Conservation (phyloP, 2,329 filamentous ascomycete species). For the Bipolaris gigantea region DNA sequence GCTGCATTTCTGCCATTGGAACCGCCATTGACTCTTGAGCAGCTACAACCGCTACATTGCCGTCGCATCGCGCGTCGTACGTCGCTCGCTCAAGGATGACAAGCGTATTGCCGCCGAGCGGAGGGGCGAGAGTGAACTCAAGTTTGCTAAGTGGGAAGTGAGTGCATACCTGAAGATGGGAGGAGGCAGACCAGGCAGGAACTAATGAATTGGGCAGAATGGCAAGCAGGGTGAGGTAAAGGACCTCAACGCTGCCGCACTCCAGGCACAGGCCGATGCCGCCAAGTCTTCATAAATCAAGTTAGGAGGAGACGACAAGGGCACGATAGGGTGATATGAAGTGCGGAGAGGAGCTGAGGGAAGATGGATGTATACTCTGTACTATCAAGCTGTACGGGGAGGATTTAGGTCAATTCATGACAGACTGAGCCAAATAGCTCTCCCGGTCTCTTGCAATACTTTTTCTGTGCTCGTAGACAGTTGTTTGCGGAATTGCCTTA, state of each 20-base stretch:
- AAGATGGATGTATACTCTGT: constrained; percentile 44
- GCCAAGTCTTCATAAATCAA: constrained; percentile 46
- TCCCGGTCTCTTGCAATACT: neutral
- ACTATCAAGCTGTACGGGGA: constrained; percentile 35
- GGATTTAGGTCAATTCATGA: constrained; percentile 33
- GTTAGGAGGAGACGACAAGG: constrained; percentile 1
- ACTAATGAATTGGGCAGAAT: constrained; percentile 61
- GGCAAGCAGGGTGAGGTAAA: constrained; percentile 91
- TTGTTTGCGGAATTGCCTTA: neutral
- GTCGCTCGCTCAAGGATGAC: constrained; percentile 95
- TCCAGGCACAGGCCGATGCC: constrained; percentile 52
- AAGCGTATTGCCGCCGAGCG: constrained; percentile 85
- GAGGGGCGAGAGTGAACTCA: constrained; percentile 84
- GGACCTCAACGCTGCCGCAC: constrained; percentile 62
- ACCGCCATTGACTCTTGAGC: constrained; percentile 36
- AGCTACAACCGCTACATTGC: constrained; percentile 99
- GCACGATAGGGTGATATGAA: constrained; percentile 9
- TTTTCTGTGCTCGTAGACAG: constrained; percentile 2
- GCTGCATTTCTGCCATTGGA: constrained; percentile 7
- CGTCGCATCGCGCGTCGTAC: constrained; percentile 90
- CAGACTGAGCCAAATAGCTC: constrained; percentile 23
- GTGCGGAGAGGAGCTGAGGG: constrained; percentile 13
- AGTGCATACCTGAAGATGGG: constrained; percentile 47
- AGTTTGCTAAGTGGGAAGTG: constrained; percentile 95
- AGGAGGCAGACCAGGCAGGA: constrained; percentile 18